phyloP scores from a whole-genome alignment of 768 basidiomycete genomes.

The Xerocomellus dryophilus region DNA sequence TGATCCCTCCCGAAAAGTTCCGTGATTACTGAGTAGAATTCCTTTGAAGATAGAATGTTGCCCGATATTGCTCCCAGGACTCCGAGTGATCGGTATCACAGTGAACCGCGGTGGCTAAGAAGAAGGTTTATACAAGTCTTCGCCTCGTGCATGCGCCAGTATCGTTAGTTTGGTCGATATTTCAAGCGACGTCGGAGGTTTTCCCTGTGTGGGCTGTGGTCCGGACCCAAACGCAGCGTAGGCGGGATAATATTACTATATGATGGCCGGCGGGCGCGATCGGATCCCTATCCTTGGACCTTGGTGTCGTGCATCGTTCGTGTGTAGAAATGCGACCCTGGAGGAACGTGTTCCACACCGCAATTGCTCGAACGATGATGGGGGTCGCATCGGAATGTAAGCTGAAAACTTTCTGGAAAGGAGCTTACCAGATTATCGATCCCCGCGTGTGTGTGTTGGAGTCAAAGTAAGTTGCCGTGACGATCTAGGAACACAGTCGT shows the following conservation, averaged over 20 bases:
- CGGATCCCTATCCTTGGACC: not conserved
- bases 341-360: not conserved
- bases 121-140: not conserved
- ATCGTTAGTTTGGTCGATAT: not conserved
- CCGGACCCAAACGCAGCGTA: not conserved
- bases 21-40: not conserved
- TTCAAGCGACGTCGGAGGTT: not conserved
- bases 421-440: not conserved
- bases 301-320: not conserved
- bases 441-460: not conserved
- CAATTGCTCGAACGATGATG: not conserved
- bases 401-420: not conserved
- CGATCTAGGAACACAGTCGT: not conserved
- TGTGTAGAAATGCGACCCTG: not conserved
- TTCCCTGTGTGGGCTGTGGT: not conserved
- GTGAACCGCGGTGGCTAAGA: not conserved
- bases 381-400: not conserved
- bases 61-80: not conserved
- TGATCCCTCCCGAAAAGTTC: not conserved
- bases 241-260: not conserved
- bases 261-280: not conserved
- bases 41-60: not conserved
- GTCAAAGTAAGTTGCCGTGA: not conserved
- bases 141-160: not conserved
- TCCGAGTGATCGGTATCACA: not conserved